A percentile compares a stretch with the other conserved stretches of the same genome.
Evolutionary conservation across 345 rosid genomes (phyloP).

Genomic region (Brassica incana): DNA sequence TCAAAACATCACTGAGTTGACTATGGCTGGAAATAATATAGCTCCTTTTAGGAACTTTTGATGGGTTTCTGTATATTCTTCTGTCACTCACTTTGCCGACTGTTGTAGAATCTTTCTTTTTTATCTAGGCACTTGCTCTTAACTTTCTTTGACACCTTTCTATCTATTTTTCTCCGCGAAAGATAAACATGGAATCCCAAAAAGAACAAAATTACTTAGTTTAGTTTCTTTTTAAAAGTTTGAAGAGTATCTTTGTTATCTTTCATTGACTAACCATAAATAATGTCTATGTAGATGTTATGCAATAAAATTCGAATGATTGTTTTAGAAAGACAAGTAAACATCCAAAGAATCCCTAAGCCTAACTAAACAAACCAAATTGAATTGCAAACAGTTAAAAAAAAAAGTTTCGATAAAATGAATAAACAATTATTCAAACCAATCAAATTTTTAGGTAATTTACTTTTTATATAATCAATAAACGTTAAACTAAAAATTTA

Average conservation of each 20-base stretch:
- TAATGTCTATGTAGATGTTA: not conserved
- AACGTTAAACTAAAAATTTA: not conserved
- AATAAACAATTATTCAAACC: not conserved
- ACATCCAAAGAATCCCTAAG: not conserved
- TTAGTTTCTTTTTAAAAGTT: not conserved
- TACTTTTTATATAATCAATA: not conserved
- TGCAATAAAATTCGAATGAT: not conserved
- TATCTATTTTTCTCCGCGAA: not conserved
- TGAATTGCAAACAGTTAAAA: not conserved
- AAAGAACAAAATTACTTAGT: conserved; percentile 4
- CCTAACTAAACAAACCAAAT: not conserved
- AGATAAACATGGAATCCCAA: not conserved
- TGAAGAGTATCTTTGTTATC: not conserved
- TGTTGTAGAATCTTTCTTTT: not conserved
- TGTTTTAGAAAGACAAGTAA: not conserved
- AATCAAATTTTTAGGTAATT: not conserved
- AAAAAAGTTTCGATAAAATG: not conserved
- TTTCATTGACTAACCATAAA: not conserved
- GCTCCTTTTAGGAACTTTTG: not conserved
- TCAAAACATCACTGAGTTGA: not conserved
- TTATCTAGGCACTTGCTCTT: not conserved
- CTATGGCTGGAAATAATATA: not conserved
- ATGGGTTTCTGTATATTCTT: not conserved
- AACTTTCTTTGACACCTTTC: not conserved
- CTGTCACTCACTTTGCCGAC: not conserved